Conservation (phyloP, 345 rosid species). For the Citrus medica region DNA sequence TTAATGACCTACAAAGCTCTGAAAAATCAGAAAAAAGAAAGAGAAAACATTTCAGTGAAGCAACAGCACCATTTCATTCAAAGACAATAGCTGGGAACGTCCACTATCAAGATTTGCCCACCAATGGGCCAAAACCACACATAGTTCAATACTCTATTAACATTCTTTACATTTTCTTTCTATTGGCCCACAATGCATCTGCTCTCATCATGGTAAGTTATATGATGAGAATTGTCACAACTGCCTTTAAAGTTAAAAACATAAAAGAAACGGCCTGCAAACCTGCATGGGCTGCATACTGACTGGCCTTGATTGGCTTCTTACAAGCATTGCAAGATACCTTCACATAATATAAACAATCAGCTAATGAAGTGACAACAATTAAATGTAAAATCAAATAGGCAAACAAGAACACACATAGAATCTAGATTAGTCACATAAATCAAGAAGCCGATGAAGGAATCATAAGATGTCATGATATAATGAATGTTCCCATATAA, state of each 20-base stretch:
- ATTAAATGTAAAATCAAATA: neutral
- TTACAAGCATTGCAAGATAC: conserved; percentile 73
- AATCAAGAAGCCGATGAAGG: neutral
- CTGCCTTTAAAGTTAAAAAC: neutral
- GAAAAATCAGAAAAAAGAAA: conserved; percentile 21
- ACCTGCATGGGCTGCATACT: conserved; percentile 68
- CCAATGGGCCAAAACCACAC: neutral
- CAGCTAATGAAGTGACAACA: conserved; percentile 4
- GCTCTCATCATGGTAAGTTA: neutral
- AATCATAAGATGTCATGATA: neutral
- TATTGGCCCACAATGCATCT: neutral
- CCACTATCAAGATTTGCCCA: neutral
- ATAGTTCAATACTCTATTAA: neutral
- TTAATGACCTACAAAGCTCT: conserved; percentile 55
- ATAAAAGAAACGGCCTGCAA: conserved; percentile 19
- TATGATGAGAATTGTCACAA: neutral
- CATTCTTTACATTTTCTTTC: neutral
- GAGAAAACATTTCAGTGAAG: conserved; percentile 29
- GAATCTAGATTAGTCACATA: neutral
- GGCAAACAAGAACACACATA: neutral
- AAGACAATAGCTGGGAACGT: conserved; percentile 3
- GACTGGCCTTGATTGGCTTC: conserved; percentile 67
- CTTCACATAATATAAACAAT: conserved; percentile 33
- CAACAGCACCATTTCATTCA: conserved; percentile 4
- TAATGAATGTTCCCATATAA: neutral